Conservation (phyloP, 2,329 filamentous ascomycete genomes). For the Clonostachys rosea region DNA sequence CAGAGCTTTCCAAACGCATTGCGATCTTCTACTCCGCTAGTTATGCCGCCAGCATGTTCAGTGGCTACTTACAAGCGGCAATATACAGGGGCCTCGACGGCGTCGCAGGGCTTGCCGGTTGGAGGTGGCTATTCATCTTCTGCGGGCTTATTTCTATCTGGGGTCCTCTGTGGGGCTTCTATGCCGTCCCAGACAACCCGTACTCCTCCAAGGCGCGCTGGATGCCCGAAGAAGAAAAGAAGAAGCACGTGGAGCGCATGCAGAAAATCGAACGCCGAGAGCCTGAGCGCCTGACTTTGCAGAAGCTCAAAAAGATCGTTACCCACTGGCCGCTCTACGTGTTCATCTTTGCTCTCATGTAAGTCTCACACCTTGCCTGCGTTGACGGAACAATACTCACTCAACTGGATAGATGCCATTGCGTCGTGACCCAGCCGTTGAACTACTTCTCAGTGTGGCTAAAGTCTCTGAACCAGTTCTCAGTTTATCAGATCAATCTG, state of each 20-base stretch:
- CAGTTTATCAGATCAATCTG: slow-evolving; percentile 34
- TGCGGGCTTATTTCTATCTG: slow-evolving; percentile 29
- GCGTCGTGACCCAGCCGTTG: too few relatives aligned
- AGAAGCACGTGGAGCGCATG: slow-evolving; percentile 64
- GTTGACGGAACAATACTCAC: too few relatives aligned
- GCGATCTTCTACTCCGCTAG: slow-evolving; percentile 38
- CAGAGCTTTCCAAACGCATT: slow-evolving; percentile 40
- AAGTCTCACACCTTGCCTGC: too few relatives aligned
- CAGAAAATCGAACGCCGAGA: slow-evolving; percentile 33
- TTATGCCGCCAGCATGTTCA: slow-evolving; percentile 26
- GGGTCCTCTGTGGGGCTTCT: slow-evolving; percentile 20
- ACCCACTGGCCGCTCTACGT: too few relatives aligned
- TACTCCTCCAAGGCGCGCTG: slow-evolving; percentile 31
- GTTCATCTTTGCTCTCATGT: too few relatives aligned
- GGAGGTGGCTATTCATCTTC: slow-evolving; percentile 36
- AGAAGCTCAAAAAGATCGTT: too few relatives aligned
- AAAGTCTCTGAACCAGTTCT: slow-evolving; percentile 26
- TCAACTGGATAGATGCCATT: too few relatives aligned
- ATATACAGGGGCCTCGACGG: slow-evolving; percentile 34
- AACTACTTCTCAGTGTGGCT: slow-evolving; percentile 19
- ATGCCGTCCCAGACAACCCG: slow-evolving; percentile 35
- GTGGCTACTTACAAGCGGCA: slow-evolving; percentile 35
- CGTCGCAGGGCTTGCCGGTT: slow-evolving; percentile 29
- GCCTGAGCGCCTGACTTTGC: too few relatives aligned
- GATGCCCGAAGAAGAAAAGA: slow-evolving; percentile 49